Evolutionary conservation across 2,329 filamentous ascomycete species (phyloP), one percentile per base, ranked within the genome.

Genomic region (Cadophora sp.): DNA sequence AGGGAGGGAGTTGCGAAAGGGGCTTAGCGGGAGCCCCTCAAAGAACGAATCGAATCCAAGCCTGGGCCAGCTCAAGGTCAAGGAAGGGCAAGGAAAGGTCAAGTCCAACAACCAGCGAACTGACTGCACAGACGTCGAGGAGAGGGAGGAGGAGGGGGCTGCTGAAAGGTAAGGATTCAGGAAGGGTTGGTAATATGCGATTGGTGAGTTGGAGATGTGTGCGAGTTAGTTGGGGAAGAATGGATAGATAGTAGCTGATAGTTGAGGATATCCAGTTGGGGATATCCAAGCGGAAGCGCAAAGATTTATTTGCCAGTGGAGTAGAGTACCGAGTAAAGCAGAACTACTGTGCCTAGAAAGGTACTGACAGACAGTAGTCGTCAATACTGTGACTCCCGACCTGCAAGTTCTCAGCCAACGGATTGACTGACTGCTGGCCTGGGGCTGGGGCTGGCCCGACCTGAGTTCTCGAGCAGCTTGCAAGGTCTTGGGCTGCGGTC

Each of bases 21-120:
- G 39, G 43, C 51, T 30, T 66, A 62, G 48, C 53, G 64, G 22
- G 27, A 59, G 59, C 59, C 59, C 58, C 62, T 53, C 48, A 55
- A 48, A 47, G 56, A 47, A 63, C 50, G 55, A 33, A 59, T 27
- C 39, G 30, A 65, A 51, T 14, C 20, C 41, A 36, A 36, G 39
- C 18, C 30, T 8, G 5, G 4, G 13, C 33, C 20, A 22, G 36
- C 18, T n/a, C 27, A 7, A 56, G 27, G 3, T 8, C 22, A 2
- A 36, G 22, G 43, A 30, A 47, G 36, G 30, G 30, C 30, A 33
- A 9, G 30, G 30, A n/a, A n/a, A 39, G 36, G 36, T 9, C 36
- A 39, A 39, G 27, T 1, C 27, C 27, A 30, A 30, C 27, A 30
- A 30, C 27, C 4, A 30, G 6, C 27, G 27, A 30, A 30, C 27